Evolutionary conservation across 2,329 filamentous ascomycete genomes (phyloP).

Genomic region (Domatiomyces globalis): DNA sequence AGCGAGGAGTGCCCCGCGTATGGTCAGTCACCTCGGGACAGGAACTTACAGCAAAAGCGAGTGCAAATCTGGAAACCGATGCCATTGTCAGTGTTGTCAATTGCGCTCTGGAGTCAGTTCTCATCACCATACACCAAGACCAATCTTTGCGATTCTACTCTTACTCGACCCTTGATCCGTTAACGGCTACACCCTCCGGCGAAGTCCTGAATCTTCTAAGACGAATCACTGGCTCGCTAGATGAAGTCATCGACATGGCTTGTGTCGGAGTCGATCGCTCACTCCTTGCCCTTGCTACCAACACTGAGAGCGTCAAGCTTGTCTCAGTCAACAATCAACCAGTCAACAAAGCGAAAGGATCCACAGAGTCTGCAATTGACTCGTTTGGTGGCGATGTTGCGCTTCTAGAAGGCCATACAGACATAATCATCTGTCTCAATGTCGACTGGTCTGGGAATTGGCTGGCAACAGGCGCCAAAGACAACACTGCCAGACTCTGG

Average conservation of each 20-base stretch:
- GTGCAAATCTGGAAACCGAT: slow-evolving; percentile 43
- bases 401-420: slow-evolving; percentile 75
- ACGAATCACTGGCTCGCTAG: slow-evolving; percentile 87
- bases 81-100: slow-evolving; percentile 60
- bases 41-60: slow-evolving; percentile 66
- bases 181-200: slow-evolving; percentile 23
- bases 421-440: slow-evolving; percentile 90
- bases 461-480: slow-evolving; percentile 91
- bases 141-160: slow-evolving; percentile 72
- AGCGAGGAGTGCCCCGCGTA: slow-evolving; percentile 65
- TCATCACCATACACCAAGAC: slow-evolving; percentile 75
- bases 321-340: slow-evolving; percentile 47
- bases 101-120: slow-evolving; percentile 25
- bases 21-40: slow-evolving; percentile 67
- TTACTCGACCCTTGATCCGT: slow-evolving; percentile 29
- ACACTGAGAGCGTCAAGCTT: slow-evolving; percentile 82
- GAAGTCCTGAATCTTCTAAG: slow-evolving; percentile 45
- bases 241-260: slow-evolving; percentile 90
- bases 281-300: slow-evolving; percentile 78
- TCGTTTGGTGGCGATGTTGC: slow-evolving; percentile 76
- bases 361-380: slow-evolving; percentile 9
- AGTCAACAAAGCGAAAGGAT: slow-evolving; percentile 22
- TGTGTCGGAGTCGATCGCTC: slow-evolving; percentile 71
- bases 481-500: slow-evolving; percentile 89
- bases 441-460: slow-evolving; percentile 95